Evolutionary conservation across 2,329 filamentous ascomycete species (phyloP).

Genomic region (Calonectria naviculata): DNA sequence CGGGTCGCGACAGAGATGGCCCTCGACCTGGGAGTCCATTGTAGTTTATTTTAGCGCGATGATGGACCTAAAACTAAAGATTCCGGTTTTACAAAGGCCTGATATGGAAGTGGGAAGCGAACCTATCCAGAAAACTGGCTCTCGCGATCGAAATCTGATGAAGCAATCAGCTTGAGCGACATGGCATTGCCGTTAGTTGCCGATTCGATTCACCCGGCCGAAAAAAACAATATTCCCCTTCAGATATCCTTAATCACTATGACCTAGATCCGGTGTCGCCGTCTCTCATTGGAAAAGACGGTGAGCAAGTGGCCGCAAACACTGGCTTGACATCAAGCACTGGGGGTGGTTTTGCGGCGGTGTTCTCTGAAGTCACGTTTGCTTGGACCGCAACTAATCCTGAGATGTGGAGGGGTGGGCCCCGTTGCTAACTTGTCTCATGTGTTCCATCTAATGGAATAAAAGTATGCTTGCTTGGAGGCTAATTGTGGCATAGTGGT

Average conservation of each 20-base stretch:
- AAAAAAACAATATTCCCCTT: background rate
- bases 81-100: conserved; percentile 39
- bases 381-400: background rate
- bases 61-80: conserved; percentile 20
- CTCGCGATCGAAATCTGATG: conserved; percentile 28
- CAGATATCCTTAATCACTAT: background rate
- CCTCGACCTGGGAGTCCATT: conserved; percentile 23
- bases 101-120: conserved; percentile 56
- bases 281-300: background rate
- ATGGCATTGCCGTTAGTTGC: background rate
- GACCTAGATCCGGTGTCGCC: background rate
- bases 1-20: conserved; percentile 30
- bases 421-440: too few relatives aligned
- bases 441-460: background rate
- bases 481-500: background rate
- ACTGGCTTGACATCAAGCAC: background rate
- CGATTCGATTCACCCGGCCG: background rate
- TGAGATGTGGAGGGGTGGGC: too few relatives aligned
- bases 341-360: too few relatives aligned
- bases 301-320: background rate
- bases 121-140: conserved; percentile 44
- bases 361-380: background rate
- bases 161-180: conserved; percentile 21
- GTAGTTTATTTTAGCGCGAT: conserved; percentile 14
- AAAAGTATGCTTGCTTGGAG: background rate